phyloP scores from a whole-genome alignment of 257 asterid species.

The Linderniella brevidens region DNA sequence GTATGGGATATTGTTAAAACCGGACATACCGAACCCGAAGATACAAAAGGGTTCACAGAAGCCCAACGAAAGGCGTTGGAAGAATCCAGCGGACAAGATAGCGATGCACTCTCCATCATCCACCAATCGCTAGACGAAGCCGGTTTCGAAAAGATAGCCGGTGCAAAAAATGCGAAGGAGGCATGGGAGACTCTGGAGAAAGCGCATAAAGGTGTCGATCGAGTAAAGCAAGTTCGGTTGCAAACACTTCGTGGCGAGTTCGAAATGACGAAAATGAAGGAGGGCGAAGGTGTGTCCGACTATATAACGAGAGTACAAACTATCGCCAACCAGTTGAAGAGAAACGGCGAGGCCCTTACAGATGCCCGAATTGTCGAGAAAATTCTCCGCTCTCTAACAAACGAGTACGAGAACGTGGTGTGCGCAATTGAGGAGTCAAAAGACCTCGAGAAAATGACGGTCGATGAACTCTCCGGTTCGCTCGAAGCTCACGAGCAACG shows the following conservation, averaged over 20 bases:
- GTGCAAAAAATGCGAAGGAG: background rate
- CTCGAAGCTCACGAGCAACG: conserved; percentile 1
- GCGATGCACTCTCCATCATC: background rate
- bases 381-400: background rate
- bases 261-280: background rate
- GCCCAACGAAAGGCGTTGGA: too few relatives aligned
- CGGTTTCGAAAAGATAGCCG: conserved; percentile 2
- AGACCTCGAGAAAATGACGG: too few relatives aligned
- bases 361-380: background rate
- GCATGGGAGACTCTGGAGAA: background rate
- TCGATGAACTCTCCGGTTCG: background rate
- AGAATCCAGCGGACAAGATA: background rate
- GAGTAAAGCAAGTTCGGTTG: conserved; percentile 8
- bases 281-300: background rate
- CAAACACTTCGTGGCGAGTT: conserved; percentile 8
- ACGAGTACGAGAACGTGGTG: background rate
- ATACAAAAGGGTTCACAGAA: background rate
- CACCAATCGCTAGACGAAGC: background rate
- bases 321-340: conserved; percentile 3
- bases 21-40: too few relatives aligned
- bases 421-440: too few relatives aligned
- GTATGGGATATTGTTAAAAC: too few relatives aligned
- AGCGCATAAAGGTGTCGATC: background rate
- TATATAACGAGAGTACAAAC: conserved; percentile 1
- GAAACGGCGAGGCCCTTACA: background rate